Evolutionary conservation across 179 eudicot species (phyloP).

Genomic region (Silene noctiflora): DNA sequence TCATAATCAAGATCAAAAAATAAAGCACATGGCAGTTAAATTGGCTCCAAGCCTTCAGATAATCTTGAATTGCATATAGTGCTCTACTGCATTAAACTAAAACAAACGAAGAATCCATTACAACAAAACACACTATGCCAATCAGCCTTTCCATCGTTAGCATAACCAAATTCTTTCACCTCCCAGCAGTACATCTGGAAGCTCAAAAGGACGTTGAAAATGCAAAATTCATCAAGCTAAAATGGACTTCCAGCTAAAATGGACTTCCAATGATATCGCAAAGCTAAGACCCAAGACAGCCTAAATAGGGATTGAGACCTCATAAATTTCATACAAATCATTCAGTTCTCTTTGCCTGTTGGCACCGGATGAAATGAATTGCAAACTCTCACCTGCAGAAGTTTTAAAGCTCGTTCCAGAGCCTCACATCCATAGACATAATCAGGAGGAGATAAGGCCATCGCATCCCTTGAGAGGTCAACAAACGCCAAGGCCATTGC

Average conservation of each 20-base stretch:
- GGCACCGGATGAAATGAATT: not conserved
- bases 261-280: not conserved
- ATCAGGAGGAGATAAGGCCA: slow-evolving; percentile 86
- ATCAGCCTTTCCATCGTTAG: not conserved
- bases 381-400: slow-evolving; percentile 57
- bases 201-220: not conserved
- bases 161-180: not conserved
- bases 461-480: slow-evolving; percentile 84
- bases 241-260: not conserved
- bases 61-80: not conserved
- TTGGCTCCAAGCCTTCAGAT: not conserved
- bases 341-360: not conserved
- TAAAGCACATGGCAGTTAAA: not conserved
- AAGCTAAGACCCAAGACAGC: not conserved
- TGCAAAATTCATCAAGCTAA: not conserved
- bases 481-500: slow-evolving; percentile 89
- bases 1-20: not conserved
- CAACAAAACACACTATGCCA: not conserved
- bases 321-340: not conserved
- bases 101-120: not conserved
- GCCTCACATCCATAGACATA: slow-evolving; percentile 80
- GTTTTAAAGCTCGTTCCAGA: slow-evolving; percentile 82
- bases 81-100: not conserved
- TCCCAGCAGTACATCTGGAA: not conserved
- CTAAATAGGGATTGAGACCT: not conserved